Percentiles rank a stretch among this genome's conserved stretches.
These are phyloP conservation scores for Ustanciosporium gigantosporum DNA, from an alignment of 1,284 basidiomycete genomes.

Conservation along the genomic window DNA sequence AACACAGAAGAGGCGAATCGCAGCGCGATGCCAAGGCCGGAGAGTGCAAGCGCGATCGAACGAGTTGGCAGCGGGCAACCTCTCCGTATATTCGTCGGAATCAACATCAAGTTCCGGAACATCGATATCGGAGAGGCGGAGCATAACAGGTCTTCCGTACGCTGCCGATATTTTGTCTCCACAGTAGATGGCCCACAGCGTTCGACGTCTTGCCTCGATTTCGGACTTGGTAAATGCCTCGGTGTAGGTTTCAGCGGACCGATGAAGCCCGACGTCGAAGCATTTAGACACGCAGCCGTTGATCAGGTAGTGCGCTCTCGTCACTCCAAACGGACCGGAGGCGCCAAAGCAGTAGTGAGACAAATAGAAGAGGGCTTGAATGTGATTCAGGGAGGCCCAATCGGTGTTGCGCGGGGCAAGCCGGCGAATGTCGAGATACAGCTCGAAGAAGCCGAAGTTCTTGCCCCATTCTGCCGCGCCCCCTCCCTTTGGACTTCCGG, in stretches of 20 bases:
- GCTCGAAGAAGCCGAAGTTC: constrained; percentile 37
- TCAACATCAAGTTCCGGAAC: constrained; percentile 37
- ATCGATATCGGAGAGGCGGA: constrained; percentile 37
- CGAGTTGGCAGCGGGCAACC: constrained; percentile 28
- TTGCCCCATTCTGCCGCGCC: constrained; percentile 35
- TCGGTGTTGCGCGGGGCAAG: constrained; percentile 32
- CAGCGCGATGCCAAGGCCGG: constrained; percentile 33
- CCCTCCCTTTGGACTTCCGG: constrained; percentile 36
- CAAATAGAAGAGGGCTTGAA: constrained; percentile 39
- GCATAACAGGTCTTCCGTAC: constrained; percentile 34
- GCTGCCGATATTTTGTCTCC: constrained; percentile 43
- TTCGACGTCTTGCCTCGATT: constrained; percentile 35
- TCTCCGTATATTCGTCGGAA: constrained; percentile 34
- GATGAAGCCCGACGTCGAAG: constrained; percentile 39
- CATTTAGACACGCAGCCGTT: constrained; percentile 42
- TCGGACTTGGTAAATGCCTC: constrained; percentile 37
- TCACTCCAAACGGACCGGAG: constrained; percentile 33
- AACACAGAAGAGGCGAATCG: constrained; percentile 35
- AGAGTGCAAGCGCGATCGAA: constrained; percentile 34
- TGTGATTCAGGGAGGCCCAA: constrained; percentile 39
- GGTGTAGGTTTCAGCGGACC: constrained; percentile 41
- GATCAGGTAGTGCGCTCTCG: constrained; percentile 34
- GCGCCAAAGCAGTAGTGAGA: constrained; percentile 43
- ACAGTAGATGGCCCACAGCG: constrained; percentile 39
- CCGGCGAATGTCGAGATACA: constrained; percentile 34